Base-by-base conservation (phyloP, 2,329 filamentous ascomycete genomes). In the Bipolaris oryzae region DNA sequence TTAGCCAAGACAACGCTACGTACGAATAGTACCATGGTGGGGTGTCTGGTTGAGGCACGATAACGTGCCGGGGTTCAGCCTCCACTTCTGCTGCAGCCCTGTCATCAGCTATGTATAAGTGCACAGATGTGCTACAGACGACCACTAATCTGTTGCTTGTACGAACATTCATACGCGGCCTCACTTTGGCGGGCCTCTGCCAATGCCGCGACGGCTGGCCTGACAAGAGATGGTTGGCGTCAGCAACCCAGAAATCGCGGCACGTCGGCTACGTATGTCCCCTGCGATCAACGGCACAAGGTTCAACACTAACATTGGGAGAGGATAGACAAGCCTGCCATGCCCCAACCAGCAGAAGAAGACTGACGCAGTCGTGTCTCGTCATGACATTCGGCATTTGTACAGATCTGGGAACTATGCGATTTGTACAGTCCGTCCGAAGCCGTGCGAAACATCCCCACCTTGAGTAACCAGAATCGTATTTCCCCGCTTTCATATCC, bases 401-500 rank as follows among this genome's bases (percentile, higher is more conserved):
- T 25, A n/a, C 15, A 10, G 11, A n/a, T 6, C 13, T 42, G 13
- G 13, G 28, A 13, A 31, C 5, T 31, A 13, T 7, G 39, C 39
- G 2, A 10, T 18, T 11, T 31, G 28, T 13, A 7, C 39, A 42
- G 25, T 41, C 45, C 33, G 50, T 41, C 44, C 37, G 31, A 34
- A 41, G 38, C 28, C 34, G 39, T 42, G 34, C 13, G 45, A 25
- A 35, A 42, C 21, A 42, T 53, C 39, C 57, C 51, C 34, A 49
- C 35, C 34, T 28, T 44, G 20, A 42, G 42, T 49, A 53, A 43
- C 45, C 49, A 48, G 37, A 23, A 56, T 48, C 34, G 42, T 37
- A 34, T 21, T 57, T 62, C 58, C 64, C 64, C 64, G 57, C 61
- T 57, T 58, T 60, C 43, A 46, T 44, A 45, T 38, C 20, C 25